A percentile compares a stretch with the other conserved stretches of the same genome.
phyloP scores from a whole-genome alignment of 108 stramenopile species.

The Aurantiochytrium sp. region DNA sequence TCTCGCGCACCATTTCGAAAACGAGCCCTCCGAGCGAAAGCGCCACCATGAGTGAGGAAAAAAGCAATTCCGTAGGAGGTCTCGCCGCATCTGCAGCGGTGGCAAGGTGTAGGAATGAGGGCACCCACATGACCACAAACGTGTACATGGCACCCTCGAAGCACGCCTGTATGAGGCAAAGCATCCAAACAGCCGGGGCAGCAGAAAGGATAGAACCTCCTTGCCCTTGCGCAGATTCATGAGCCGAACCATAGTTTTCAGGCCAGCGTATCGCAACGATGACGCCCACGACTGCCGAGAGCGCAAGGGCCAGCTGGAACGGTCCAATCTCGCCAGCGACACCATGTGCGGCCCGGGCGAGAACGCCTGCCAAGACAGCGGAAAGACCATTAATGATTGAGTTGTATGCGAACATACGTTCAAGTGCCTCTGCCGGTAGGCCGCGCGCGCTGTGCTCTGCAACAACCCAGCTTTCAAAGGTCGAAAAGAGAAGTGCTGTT shows the following conservation, averaged over 20 bases:
- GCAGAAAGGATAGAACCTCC: no score
- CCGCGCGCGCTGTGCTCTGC: constrained; percentile 74
- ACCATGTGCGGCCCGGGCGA: constrained; percentile 79
- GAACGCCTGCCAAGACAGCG: constrained; percentile 88
- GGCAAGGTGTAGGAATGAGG: background rate
- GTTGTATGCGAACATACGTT: constrained; percentile 73
- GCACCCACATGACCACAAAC: constrained; percentile 15
- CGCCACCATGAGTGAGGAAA: background rate
- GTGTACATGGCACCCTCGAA: constrained; percentile 7
- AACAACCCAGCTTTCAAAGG: constrained; percentile 93
- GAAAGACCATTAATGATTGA: constrained; percentile 81
- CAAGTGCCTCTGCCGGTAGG: constrained; percentile 80
- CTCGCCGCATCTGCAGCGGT: background rate
- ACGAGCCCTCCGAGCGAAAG: background rate
- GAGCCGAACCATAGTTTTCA: constrained; percentile 66
- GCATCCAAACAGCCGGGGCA: background rate
- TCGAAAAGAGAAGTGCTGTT: constrained; percentile 80
- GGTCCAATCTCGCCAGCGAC: constrained; percentile 86
- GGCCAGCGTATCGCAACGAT: constrained; percentile 76
- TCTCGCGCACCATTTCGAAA: background rate
- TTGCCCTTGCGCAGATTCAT: background rate
- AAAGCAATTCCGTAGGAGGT: background rate
- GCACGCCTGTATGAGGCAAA: background rate
- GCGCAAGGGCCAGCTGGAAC: constrained; percentile 85
- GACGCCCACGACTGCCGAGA: constrained; percentile 72